Base-by-base conservation (phyloP, 108 stramenopile species). In the Bacterosira constricta region DNA sequence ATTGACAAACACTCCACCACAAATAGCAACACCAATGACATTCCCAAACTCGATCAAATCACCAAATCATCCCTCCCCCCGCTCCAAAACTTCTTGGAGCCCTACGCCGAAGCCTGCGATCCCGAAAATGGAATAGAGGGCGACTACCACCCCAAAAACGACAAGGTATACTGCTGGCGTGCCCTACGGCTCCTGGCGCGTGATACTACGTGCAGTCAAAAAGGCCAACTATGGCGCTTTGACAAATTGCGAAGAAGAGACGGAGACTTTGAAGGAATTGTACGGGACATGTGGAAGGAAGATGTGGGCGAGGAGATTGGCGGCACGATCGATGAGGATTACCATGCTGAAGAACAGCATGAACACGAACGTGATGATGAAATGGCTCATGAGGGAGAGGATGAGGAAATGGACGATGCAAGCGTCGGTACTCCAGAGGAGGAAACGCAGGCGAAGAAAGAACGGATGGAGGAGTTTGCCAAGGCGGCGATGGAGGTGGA, bases 41-140 rank as follows among this genome's bases (percentile, higher is more conserved):
- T 84, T 3, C 50, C 71, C 6, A 18, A 57, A 46, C 63, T 84
- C 10, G 46, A 56, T 41, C 46, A 69, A n/a, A 66, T 82, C 39
- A 55, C 49, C 17, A 2, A 80, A 58, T n/a, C n/a, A n/a, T 51
- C 71, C 3, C 47, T 71, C 13, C 78, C 83, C 13, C 30, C 66
- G 10, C 54, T 93, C 18, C 75, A 83, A 31, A 39, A 39, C 17
- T 91, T 88, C 54, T 62, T 94, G 58, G 85, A 88, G 51, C 72
- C 76, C 0, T 94, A 90, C 60, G 83, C 88, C 3, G 93, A 92
- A 13, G 93, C 93, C 15, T 72, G 88, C 20, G 90, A 94, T 66
- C 93, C 93, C 11, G 93, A 92, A 21, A 71, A 84, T 44, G 90
- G 90, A 1, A 89, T 94, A 18, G 93, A 94, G 63, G 90, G 75